Evolutionary conservation across 176 grass and related monocot genomes (phyloP).

Genomic region (Hsuehochloa calcarea): DNA sequence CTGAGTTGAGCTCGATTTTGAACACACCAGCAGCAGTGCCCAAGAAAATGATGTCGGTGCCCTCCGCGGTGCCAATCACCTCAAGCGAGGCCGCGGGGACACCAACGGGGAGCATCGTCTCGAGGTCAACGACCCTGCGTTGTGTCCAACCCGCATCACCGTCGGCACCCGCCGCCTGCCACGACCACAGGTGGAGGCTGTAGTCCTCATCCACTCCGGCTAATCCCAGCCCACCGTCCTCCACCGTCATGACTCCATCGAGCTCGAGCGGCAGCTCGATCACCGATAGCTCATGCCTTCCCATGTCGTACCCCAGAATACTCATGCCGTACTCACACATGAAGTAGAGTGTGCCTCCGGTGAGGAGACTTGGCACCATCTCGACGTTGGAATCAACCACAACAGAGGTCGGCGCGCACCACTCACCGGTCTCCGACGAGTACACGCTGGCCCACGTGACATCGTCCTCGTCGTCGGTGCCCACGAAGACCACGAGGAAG

Average conservation of each 20-base stretch:
- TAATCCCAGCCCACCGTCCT: neutral
- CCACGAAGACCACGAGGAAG: neutral
- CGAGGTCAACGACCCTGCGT: neutral
- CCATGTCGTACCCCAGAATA: neutral
- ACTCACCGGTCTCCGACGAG: neutral
- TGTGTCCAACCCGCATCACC: neutral
- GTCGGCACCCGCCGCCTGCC: neutral
- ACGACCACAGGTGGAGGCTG: neutral
- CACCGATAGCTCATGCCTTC: neutral
- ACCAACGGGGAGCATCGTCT: neutral
- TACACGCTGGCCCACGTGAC: neutral
- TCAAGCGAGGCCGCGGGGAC: neutral
- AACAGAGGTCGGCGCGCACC: neutral
- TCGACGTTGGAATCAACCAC: neutral
- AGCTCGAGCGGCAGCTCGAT: neutral
- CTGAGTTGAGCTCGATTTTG: neutral
- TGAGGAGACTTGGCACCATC: neutral
- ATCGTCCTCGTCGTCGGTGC: neutral
- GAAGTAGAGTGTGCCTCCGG: neutral
- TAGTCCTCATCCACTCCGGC: neutral
- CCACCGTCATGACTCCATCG: neutral
- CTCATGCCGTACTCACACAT: neutral
- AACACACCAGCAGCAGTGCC: neutral
- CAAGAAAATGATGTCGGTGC: neutral
- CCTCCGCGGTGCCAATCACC: neutral